phyloP scores from a whole-genome alignment of 805 yeast genomes.

The Kodamaea jinghongensis region DNA sequence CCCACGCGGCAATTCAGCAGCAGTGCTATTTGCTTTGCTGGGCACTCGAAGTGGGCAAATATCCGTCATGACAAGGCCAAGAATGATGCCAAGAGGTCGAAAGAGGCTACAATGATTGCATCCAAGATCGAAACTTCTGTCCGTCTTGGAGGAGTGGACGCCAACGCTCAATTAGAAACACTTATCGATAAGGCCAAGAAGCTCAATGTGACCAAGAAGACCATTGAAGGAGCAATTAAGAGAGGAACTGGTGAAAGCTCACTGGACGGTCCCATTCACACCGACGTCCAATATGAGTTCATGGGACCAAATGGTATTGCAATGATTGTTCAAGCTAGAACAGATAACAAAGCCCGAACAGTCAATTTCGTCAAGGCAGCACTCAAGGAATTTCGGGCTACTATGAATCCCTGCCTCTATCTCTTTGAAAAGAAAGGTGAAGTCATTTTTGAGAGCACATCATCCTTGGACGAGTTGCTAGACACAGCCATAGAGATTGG shows the following conservation, averaged over 20 bases:
- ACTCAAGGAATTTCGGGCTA: constrained; percentile 65
- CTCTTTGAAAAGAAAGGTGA: constrained; percentile 79
- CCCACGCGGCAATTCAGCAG: too few species aligned
- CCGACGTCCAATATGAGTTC: constrained; percentile 73
- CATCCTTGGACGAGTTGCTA: constrained; percentile 60
- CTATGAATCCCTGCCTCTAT: constrained; percentile 73
- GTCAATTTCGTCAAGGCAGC: constrained; percentile 72
- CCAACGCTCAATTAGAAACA: constrained; percentile 60
- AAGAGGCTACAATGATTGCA: constrained; percentile 67
- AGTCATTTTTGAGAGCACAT: constrained; percentile 49
- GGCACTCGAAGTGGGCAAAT: constrained; percentile 95
- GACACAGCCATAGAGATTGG: constrained; percentile 77
- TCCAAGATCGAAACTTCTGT: constrained; percentile 74
- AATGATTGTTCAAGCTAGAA: constrained; percentile 76
- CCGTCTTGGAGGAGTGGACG: constrained; percentile 66
- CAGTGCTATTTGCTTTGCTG: constrained; percentile 42
- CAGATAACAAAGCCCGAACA: constrained; percentile 86
- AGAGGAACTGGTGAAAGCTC: constrained; percentile 73
- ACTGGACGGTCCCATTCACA: constrained; percentile 40
- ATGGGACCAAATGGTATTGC: constrained; percentile 93
- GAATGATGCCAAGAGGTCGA: constrained; percentile 77
- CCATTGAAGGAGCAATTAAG: constrained; percentile 82
- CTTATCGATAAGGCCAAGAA: constrained; percentile 77
- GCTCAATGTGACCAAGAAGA: constrained; percentile 75
- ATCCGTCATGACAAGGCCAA: constrained; percentile 93